Base-by-base conservation (phyloP, 805 yeast species). In the Kodamaea laetipori region DNA sequence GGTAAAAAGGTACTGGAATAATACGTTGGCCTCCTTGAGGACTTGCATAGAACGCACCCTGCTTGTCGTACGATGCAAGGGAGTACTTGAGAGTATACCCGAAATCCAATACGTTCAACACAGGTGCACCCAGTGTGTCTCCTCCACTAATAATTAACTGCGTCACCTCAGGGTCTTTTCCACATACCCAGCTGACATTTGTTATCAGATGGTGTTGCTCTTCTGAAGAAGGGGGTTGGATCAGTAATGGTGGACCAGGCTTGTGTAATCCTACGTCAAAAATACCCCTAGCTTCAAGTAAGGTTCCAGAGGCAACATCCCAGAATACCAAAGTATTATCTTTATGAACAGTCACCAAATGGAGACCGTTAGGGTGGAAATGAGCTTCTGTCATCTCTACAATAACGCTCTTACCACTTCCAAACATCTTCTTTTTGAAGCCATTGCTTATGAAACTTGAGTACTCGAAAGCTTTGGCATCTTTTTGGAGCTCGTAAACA, bases 301-400 rank as follows among this genome's bases (percentile, higher is more conserved):
- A 64, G 11, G 79, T 78, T 0, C 95, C 97, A 27, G 82, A 82
- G 24, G 81, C 74, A 1, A 88, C 85, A 62, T 94, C 99, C 97
- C 98, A 94, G 57, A 94, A 94, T 1, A 81, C 96, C 27, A 94
- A 56, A 0, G 95, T 78, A 42, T 92, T 92, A 56, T 90, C 96
- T 16, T 71, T 81, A 61, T 92, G 95, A 2, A 81, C 76, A 0
- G 96, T 83, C 15, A 86, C 74, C 3, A 88, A 66, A 58, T 90
- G 95, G 35, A 90, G 74, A 0, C 98, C 97, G 57, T 89, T 89
- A 2, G 99, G 99, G 62, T 92, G 97, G 79, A 87, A 94, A 25
- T 79, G 69, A 0, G 96, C 82, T 39, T 81, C 75, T 4, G 43
- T 49, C 19, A 70, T 32, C 36, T 61, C 67, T 5, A 63, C 56